Evolutionary conservation across 2,329 filamentous ascomycete genomes (phyloP), one percentile per base, ranked within the genome.

Genomic region (Aspergillus sp.): DNA sequence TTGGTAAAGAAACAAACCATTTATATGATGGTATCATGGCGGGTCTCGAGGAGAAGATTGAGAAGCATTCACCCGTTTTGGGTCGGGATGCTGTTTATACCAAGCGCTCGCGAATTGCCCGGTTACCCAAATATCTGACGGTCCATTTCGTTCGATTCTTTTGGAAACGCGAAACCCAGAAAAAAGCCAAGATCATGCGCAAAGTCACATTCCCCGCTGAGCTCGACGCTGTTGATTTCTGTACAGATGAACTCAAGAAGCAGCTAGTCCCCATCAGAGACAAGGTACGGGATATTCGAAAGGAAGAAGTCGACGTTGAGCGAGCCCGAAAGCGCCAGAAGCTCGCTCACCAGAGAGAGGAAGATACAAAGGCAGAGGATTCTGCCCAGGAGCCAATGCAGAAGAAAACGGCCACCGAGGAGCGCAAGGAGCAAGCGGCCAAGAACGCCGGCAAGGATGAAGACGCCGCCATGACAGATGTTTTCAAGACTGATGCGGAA

Each of bases 111-210:
- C 88, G 89, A 73, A 96, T 99, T 70, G 87, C 93, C 11, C 89
- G 94, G 22, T 83, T 97, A 53, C 95, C 95, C 19, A 96, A 97
- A 77, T 97, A 99, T 76, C 85, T 99, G 49, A 95, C 95, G 0
- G 92, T 99, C 4, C 95, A 99, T 78, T 97, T 99, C 76, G 91
- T 99, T 60, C 92, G 95, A 66, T 99, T 99, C 81, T 97, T 94
- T 82, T 99, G 95, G 95, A 94, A 96, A 74, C 88, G 90, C 51
- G 92, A 96, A 69, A 93, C 92, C 3, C 90, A 96, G 78, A 98
- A 98, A 83, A 99, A 99, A 84, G 93, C 94, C 68, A 99, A 99
- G 85, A 99, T 99, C 71, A 94, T 99, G 91, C 91, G 93, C 75
- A 99, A 98, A 80, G 95, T 99, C 60, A 94, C 92, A 0, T 99